Base-by-base conservation (phyloP, 345 rosid genomes). In the Eucalyptus shirleyi region DNA sequence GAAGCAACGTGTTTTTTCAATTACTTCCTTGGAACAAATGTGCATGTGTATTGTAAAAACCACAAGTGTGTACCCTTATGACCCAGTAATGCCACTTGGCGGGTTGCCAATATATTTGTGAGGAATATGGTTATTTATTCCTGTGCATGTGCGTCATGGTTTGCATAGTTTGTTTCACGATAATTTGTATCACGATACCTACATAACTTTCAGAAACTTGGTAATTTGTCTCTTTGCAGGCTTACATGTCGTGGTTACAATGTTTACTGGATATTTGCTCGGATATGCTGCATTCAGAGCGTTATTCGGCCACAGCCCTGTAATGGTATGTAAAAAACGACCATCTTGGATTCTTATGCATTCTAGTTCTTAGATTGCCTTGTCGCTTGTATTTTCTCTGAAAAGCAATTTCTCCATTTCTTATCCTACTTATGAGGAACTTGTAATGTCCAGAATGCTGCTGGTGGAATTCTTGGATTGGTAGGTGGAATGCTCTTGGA, bases 241-340 rank as follows among this genome's bases (percentile, higher is more conserved):
- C 89, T 91, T 97, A 69, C 99, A 98, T 86, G 99, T 98, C 42
- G 96, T 90, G 72, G 93, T 97, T 89, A 95, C 87, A 32, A 98
- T 98, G 99, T 98, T 98, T 90, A 95, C 99, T 86, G 98, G 99
- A n/a, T 97, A 98, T 93, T 90, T 98, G 92, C 92, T 96, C 89
- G 99, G 98, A 83, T 96, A 95, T 91, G 92, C 92, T 56, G 91
- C 99, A 45, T 98, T 98, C 93, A 94, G 98, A 94, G 99, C 98
- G 82, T 91, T 98, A 89, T 98, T 98, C 87, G 92, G 95, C 92
- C 97, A 91, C 90, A 96, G 91, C 87, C 93, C 95, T 44, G 95
- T 93, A 87, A 92, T 98, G 96, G 99, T 98, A 94, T 24, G 34
- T 42, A 8, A 26, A 40, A 21, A 30, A n/a, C 5, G 5, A 30